These are phyloP conservation scores for Chaetomium strumarium DNA, from an alignment of 2,329 filamentous ascomycete species.

Conservation along the genomic window DNA sequence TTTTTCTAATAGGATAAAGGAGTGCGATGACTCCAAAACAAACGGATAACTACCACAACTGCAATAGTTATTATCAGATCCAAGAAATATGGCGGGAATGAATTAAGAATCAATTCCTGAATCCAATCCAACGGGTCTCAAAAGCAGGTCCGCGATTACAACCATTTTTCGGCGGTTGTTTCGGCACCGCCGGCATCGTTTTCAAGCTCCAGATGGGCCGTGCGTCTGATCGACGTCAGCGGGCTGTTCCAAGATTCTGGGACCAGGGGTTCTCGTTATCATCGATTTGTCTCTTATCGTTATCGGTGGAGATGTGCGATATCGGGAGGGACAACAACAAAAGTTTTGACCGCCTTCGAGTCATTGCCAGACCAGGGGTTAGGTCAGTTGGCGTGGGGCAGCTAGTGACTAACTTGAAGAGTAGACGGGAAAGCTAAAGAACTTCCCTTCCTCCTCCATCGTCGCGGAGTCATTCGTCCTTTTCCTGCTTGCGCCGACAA, in stretches of 20 bases:
- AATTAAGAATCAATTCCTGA: background rate
- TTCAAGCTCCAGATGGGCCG: background rate
- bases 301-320: slow-evolving; percentile 4
- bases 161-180: slow-evolving; percentile 9
- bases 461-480: background rate
- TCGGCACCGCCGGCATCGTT: slow-evolving; percentile 6
- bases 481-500: background rate
- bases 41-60: background rate
- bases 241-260: background rate
- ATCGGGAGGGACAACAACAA: slow-evolving; percentile 10
- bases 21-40: background rate
- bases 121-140: background rate
- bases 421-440: background rate
- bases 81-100: background rate
- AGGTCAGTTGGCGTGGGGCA: background rate
- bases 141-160: slow-evolving; percentile 6
- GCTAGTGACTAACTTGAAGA: background rate
- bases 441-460: slow-evolving; percentile 1
- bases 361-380: slow-evolving; percentile 5
- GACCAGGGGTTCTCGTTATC: slow-evolving; percentile 5
- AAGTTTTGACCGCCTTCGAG: slow-evolving; percentile 17
- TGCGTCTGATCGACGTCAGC: slow-evolving; percentile 9
- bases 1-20: background rate
- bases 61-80: background rate
- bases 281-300: slow-evolving; percentile 1